Percentiles rank a stretch among this genome's conserved stretches.
phyloP scores from a whole-genome alignment of 371 early-diverging fungal species.

The Mucor mucedo region DNA sequence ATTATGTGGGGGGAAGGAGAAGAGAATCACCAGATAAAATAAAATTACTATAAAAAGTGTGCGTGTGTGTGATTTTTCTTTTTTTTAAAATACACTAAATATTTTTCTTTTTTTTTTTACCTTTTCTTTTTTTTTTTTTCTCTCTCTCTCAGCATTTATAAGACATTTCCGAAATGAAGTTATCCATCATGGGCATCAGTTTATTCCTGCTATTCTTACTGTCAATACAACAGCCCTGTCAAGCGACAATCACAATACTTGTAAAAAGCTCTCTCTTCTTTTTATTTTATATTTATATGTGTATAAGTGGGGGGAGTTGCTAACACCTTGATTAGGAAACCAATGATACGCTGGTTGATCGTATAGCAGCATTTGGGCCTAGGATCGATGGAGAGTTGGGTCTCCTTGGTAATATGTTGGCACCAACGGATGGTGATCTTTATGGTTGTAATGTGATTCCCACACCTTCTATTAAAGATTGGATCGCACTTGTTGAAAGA shows the following conservation, averaged over 20 bases:
- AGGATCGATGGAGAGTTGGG: constrained; percentile 54
- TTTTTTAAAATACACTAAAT: not conserved
- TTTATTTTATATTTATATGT: too few relatives aligned
- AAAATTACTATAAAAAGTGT: constrained; percentile 1
- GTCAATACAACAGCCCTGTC: constrained; percentile 7
- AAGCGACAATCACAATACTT: constrained; percentile 24
- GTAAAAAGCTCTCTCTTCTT: not conserved
- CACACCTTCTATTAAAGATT: constrained; percentile 34
- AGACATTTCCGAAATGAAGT: not conserved
- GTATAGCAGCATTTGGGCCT: constrained; percentile 75
- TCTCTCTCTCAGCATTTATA: too few relatives aligned
- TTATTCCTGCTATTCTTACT: constrained; percentile 7
- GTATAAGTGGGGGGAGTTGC: not conserved
- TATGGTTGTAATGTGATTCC: constrained; percentile 45
- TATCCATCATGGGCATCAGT: not conserved
- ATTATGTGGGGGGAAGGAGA: not conserved
- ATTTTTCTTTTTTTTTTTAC: not conserved
- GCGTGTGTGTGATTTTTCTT: not conserved
- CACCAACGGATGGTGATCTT: constrained; percentile 26
- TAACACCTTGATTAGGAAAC: constrained; percentile 42
- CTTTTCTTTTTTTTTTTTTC: not conserved
- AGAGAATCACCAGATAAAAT: not conserved
- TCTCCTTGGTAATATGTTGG: constrained; percentile 49
- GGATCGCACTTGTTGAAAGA: constrained; percentile 87
- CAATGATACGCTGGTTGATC: constrained; percentile 65